These are phyloP conservation scores for Hygrophorus pudorinus DNA, from an alignment of 768 basidiomycete genomes.

Conservation along the genomic window DNA sequence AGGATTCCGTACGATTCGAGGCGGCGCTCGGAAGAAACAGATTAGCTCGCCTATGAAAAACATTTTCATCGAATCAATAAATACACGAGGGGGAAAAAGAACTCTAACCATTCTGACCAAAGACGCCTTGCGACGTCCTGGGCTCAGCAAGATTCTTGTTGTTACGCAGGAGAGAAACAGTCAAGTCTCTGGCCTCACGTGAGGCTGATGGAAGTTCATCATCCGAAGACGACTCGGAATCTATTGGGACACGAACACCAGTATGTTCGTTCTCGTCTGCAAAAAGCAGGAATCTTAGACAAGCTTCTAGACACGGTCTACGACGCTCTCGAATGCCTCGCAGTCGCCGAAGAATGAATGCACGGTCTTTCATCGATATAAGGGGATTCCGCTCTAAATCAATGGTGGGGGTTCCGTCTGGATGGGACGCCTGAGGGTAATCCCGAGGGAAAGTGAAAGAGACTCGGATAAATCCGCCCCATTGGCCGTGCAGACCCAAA, in stretches of 20 bases:
- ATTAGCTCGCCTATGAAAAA: conserved; percentile 61
- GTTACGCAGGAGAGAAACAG: conserved; percentile 45
- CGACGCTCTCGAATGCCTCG: conserved; percentile 58
- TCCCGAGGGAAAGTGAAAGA: conserved; percentile 82
- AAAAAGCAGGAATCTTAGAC: conserved; percentile 73
- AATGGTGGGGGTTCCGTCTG: conserved; percentile 59
- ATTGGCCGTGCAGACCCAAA: conserved; percentile 79
- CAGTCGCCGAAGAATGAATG: conserved; percentile 70
- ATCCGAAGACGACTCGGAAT: conserved; percentile 59
- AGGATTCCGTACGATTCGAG: conserved; percentile 56
- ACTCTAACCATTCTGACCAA: conserved; percentile 71
- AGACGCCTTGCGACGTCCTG: conserved; percentile 77
- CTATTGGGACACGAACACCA: conserved; percentile 24
- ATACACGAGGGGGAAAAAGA: not conserved
- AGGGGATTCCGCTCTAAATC: conserved; percentile 79
- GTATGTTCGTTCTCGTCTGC: conserved; percentile 47
- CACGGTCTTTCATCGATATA: conserved; percentile 67
- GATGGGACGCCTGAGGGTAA: conserved; percentile 59
- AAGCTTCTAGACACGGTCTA: conserved; percentile 80
- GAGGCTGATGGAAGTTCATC: conserved; percentile 35
- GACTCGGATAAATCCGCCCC: conserved; percentile 89
- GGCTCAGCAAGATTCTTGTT: conserved; percentile 79
- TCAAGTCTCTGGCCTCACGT: conserved; percentile 37
- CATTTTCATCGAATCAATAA: conserved; percentile 1
- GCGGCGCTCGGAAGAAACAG: conserved; percentile 75